phyloP scores from a whole-genome alignment of 2,329 filamentous ascomycete species.

The Ophiostoma ips region DNA sequence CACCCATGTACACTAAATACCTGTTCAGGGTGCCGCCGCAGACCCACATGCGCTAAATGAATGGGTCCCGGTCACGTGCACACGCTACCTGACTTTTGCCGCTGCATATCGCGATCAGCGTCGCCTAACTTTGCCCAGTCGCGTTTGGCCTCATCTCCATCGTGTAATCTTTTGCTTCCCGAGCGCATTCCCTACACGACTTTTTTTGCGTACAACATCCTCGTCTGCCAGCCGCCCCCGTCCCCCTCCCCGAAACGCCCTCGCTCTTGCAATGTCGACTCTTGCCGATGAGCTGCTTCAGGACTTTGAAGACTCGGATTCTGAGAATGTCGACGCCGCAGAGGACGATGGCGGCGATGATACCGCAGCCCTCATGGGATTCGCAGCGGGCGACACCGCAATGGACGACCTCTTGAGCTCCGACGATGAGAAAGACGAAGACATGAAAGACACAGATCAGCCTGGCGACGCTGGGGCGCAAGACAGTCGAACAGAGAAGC shows the following conservation, averaged over 20 bases:
- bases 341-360: constrained; percentile 34
- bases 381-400: constrained; percentile 34
- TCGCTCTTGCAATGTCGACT: constrained; percentile 64
- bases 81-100: background rate
- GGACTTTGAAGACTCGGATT: constrained; percentile 77
- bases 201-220: no score
- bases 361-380: constrained; percentile 24
- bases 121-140: background rate
- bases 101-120: background rate
- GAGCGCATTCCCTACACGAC: background rate
- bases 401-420: constrained; percentile 46
- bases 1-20: background rate
- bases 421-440: constrained; percentile 36
- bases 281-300: constrained; percentile 85
- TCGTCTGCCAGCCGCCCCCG: no score
- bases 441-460: constrained; percentile 37
- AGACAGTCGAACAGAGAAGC: constrained; percentile 63
- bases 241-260: no score
- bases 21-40: background rate
- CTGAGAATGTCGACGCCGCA: constrained; percentile 53
- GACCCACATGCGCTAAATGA: background rate
- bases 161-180: background rate
- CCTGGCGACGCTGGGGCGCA: constrained; percentile 51
- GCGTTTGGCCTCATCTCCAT: background rate
- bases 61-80: background rate